phyloP scores from a whole-genome alignment of 306 rosid species.

The Cucurbita moschata region DNA sequence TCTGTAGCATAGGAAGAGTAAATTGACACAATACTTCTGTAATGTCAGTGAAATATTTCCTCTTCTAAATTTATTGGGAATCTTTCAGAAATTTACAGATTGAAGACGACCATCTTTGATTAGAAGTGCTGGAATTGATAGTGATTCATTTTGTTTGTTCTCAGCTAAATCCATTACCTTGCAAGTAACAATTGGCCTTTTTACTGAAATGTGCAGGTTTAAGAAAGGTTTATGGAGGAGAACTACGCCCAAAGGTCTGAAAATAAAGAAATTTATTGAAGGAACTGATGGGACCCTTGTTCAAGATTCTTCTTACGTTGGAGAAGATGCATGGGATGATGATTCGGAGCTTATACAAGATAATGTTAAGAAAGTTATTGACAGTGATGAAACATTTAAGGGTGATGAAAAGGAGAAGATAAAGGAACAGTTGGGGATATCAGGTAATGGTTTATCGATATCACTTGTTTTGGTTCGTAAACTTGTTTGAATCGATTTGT shows the following conservation, averaged over 20 bases:
- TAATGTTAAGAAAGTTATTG: conserved; percentile 45
- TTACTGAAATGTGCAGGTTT: conserved; percentile 36
- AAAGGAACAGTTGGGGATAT: conserved; percentile 47
- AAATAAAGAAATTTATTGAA: conserved; percentile 69
- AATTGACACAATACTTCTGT: neutral
- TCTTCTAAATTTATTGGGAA: neutral
- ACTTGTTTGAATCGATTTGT: neutral
- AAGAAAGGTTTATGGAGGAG: conserved; percentile 86
- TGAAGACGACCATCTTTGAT: neutral
- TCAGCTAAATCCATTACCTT: neutral
- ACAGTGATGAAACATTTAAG: conserved; percentile 35
- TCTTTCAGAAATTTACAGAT: neutral
- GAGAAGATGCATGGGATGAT: conserved; percentile 97
- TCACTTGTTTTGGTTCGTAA: neutral
- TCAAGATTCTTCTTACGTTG: conserved; percentile 70
- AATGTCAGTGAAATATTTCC: neutral
- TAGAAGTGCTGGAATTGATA: neutral
- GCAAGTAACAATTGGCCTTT: neutral
- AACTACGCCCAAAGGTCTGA: conserved; percentile 76
- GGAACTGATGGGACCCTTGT: conserved; percentile 72
- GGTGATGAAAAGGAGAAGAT: conserved; percentile 49
- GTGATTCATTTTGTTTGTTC: neutral
- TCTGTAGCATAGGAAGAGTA: neutral
- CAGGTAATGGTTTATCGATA: conserved; percentile 29
- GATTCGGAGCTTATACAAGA: conserved; percentile 43